Evolutionary conservation across 2,329 filamentous ascomycete genomes (phyloP).

Genomic region (Mycogone perniciosa): DNA sequence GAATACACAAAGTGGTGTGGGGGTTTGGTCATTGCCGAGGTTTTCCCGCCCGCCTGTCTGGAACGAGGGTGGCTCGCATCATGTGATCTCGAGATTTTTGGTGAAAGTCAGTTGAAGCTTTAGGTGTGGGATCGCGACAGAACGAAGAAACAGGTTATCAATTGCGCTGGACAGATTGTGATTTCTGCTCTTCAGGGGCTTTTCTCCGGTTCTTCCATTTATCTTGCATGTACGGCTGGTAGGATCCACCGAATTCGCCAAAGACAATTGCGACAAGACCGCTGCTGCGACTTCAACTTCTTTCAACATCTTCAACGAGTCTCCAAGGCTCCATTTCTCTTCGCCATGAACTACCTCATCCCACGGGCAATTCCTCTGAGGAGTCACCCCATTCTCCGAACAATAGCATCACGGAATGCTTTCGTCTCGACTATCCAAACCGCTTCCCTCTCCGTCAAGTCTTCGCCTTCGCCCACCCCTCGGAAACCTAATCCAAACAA

Average conservation of each 20-base stretch:
- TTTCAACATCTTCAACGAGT: neutral
- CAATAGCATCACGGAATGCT: conserved; percentile 9
- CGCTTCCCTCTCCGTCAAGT: conserved; percentile 18
- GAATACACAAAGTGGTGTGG: conserved; percentile 33
- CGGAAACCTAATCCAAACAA: conserved; percentile 23
- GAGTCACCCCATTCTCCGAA: conserved; percentile 14
- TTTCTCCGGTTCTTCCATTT: neutral
- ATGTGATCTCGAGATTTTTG: conserved; percentile 34
- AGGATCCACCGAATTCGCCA: no score
- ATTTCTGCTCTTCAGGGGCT: neutral
- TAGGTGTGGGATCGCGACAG: neutral
- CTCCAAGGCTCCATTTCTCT: neutral
- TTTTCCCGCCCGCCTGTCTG: conserved; percentile 24
- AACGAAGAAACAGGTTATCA: neutral
- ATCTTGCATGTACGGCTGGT: no score
- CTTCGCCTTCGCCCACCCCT: conserved; percentile 18
- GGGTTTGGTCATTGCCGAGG: conserved; percentile 25
- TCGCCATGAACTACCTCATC: conserved; percentile 23
- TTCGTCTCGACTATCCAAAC: conserved; percentile 15
- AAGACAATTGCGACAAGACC: no score
- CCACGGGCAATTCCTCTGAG: conserved; percentile 20
- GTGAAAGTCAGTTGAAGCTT: neutral
- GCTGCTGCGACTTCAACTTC: no score
- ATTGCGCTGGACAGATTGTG: neutral
- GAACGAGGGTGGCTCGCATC: conserved; percentile 19